phyloP scores from a whole-genome alignment of 768 basidiomycete genomes.

The Podaxis pistillaris region DNA sequence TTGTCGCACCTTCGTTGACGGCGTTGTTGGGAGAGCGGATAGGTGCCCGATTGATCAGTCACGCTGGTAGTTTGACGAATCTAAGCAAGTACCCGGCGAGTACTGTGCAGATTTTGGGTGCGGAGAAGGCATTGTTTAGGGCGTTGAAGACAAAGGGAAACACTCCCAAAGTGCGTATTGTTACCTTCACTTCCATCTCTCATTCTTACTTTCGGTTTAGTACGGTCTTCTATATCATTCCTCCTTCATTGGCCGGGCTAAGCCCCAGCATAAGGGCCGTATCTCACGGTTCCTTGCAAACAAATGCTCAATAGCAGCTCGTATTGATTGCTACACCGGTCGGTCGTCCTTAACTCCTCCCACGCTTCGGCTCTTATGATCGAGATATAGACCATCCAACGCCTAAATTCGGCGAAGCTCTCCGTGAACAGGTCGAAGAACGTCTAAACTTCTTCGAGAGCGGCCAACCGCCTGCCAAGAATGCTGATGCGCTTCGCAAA shows the following conservation, averaged over 20 bases:
- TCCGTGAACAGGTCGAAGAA: conserved; percentile 93
- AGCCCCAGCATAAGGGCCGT: conserved; percentile 92
- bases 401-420: conserved; percentile 91
- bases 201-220: conserved; percentile 36
- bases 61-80: conserved; percentile 95
- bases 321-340: conserved; percentile 96
- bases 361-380: conserved; percentile 2
- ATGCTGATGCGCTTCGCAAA: conserved; percentile 87
- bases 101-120: conserved; percentile 96
- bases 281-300: conserved; percentile 99
- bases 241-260: conserved; percentile 93
- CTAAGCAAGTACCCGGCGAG: conserved; percentile 97
- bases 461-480: conserved; percentile 86
- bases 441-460: conserved; percentile 93
- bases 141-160: conserved; percentile 99
- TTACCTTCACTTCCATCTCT: neutral
- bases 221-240: conserved; percentile 99
- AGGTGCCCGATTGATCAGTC: conserved; percentile 89
- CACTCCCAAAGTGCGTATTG: conserved; percentile 78
- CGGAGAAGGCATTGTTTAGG: conserved; percentile 96
- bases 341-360: conserved; percentile 20
- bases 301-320: conserved; percentile 95
- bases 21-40: conserved; percentile 91
- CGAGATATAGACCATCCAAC: conserved; percentile 70
- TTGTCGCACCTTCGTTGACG: conserved; percentile 90